These are phyloP conservation scores for Nicotiana tomentosiformis DNA, from an alignment of 257 asterid genomes.

Conservation along the genomic window DNA sequence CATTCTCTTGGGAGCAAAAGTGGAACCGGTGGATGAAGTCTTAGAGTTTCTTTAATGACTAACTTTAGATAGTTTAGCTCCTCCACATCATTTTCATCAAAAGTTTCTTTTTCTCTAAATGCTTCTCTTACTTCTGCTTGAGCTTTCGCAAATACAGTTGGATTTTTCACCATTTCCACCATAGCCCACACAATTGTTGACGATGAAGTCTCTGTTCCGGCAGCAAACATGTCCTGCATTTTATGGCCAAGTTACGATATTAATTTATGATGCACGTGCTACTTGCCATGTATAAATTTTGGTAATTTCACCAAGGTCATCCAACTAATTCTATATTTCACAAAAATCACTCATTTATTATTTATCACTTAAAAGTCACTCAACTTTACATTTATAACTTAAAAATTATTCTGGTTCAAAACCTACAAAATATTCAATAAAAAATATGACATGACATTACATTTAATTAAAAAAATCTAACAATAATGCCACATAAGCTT, in stretches of 20 bases:
- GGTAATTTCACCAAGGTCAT: too few species aligned
- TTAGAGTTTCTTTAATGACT: background rate
- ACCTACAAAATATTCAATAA: too few species aligned
- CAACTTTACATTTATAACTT: too few species aligned
- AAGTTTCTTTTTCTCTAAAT: background rate
- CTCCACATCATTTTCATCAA: background rate
- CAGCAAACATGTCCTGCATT: background rate
- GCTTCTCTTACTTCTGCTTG: background rate
- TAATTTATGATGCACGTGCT: background rate
- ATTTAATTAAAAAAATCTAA: too few species aligned
- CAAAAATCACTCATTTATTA: too few species aligned
- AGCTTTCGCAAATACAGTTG: background rate
- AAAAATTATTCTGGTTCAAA: too few species aligned
- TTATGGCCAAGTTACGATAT: background rate
- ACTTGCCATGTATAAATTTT: background rate
- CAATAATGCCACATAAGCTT: too few species aligned
- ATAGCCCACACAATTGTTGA: background rate
- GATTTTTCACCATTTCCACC: background rate
- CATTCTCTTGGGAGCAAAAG: background rate
- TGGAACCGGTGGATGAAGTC: background rate
- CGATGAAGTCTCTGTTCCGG: slow-evolving; percentile 5
- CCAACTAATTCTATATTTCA: too few species aligned
- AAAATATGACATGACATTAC: too few species aligned
- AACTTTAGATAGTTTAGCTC: background rate
- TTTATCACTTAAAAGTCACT: too few species aligned